phyloP scores from a whole-genome alignment of 1,284 basidiomycete species.

The Inonotus hispidus region DNA sequence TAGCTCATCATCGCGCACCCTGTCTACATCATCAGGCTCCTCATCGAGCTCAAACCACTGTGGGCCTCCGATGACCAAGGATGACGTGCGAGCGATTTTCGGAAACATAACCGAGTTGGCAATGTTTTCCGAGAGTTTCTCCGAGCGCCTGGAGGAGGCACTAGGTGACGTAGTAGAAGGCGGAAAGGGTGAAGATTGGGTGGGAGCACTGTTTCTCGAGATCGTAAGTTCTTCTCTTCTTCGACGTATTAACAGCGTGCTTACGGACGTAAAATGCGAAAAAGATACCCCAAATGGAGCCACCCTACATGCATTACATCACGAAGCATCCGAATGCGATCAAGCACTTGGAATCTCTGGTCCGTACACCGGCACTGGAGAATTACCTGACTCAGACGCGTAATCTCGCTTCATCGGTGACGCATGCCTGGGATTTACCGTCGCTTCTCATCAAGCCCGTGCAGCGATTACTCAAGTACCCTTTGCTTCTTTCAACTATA shows the following conservation, averaged over 20 bases:
- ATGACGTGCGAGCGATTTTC: conserved; percentile 75
- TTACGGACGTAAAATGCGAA: conserved; percentile 7
- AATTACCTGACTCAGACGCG: conserved; percentile 68
- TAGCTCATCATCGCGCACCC: conserved; percentile 41
- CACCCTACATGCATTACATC: conserved; percentile 83
- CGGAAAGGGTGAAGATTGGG: conserved; percentile 57
- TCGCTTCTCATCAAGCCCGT: conserved; percentile 92
- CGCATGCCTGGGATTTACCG: conserved; percentile 91
- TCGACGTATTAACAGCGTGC: conserved; percentile 5
- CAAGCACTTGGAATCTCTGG: conserved; percentile 57
- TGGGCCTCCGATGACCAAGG: conserved; percentile 59
- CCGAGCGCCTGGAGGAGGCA: conserved; percentile 50
- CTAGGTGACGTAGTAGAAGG: conserved; percentile 48
- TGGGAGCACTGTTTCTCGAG: conserved; percentile 76
- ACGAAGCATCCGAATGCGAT: conserved; percentile 78
- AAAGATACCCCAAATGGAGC: conserved; percentile 73
- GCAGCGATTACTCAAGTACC: conserved; percentile 90
- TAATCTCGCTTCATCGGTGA: conserved; percentile 61
- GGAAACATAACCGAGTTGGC: conserved; percentile 76
- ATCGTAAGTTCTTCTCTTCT: conserved; percentile 40
- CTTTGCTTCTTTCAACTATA: conserved; percentile 78
- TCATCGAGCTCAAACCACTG: conserved; percentile 34
- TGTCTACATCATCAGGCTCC: conserved; percentile 49
- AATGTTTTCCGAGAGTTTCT: conserved; percentile 63
- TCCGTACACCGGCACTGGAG: conserved; percentile 50